Evolutionary conservation across 1,284 basidiomycete genomes (phyloP), one percentile per base, ranked within the genome.

Genomic region (Laetiporus sulphureus): DNA sequence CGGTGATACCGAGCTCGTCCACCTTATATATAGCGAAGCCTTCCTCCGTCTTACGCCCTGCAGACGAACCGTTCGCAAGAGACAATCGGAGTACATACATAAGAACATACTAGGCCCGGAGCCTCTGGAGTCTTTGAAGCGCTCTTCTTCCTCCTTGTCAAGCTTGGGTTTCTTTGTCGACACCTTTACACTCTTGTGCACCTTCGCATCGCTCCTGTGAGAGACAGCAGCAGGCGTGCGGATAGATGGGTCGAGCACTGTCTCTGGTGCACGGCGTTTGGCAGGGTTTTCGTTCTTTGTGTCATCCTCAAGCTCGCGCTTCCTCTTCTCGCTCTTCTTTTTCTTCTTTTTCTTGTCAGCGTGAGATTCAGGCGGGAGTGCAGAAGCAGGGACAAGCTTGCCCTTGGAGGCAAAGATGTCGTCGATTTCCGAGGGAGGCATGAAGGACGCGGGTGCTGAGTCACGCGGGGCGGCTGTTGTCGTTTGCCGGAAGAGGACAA

Each of bases 21-120:
- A 91, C 91, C 59, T 91, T 92, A 64, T 83, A 94, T 27, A 94
- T 79, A 24, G 68, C 61, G 67, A 76, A 93, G 0, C 91, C 91
- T 60, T 94, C 91, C 46, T 86, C 86, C 0, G 91, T 94, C 62
- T 72, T 83, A 29, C 77, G 76, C 45, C 88, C 91, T 91, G 57
- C 38, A 36, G 33, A 44, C 32, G 34, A 40, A 16, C 11, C 43
- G 41, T 54, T 47, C 30, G 43, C 19, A 22, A 42, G 41, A 30
- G 31, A 35, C 23, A 35, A 39, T n/a, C 10, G 16, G 34, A 31
- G 20, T 11, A n/a, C 24, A 38, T 44, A 34, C 33, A 42, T 33
- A 44, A 21, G 43, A 10, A 77, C 86, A 55, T 58, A 91, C 90
- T 75, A 50, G 79, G 71, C 16, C 72, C 76, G 13, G 72, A 72